Percentiles rank a stretch among this genome's conserved stretches.
Conservation (phyloP, 495 filamentous ascomycete genomes). For the Trichoderma orchidacearum region DNA sequence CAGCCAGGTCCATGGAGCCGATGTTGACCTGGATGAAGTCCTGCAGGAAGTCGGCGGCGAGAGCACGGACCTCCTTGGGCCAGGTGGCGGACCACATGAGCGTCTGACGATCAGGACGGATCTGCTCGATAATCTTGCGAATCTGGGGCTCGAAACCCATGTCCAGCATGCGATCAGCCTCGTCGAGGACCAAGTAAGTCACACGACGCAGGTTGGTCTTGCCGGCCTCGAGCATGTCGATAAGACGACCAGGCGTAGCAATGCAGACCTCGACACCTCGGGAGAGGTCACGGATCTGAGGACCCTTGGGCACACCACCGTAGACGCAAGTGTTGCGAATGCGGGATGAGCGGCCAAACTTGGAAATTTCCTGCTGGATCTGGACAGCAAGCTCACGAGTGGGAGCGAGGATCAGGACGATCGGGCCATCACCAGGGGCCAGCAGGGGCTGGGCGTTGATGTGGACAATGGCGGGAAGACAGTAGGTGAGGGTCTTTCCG, state of each 20-base stretch:
- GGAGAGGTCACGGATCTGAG: conserved; percentile 86
- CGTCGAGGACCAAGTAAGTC: conserved; percentile 83
- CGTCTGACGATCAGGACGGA: conserved; percentile 95
- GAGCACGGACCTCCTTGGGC: conserved; percentile 95
- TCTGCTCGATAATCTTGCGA: conserved; percentile 93
- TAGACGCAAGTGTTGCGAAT: conserved; percentile 99
- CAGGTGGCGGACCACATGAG: conserved; percentile 99
- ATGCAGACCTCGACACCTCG: conserved; percentile 84
- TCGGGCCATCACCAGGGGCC: conserved; percentile 91
- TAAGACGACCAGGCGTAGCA: conserved; percentile 91
- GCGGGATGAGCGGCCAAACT: conserved; percentile 94
- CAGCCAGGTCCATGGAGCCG: conserved; percentile 89
- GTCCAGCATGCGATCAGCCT: conserved; percentile 83
- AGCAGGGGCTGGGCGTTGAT: conserved; percentile 98
- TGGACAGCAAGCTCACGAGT: conserved; percentile 97
- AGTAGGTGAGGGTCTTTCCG: conserved; percentile 97
- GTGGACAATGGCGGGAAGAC: conserved; percentile 95
- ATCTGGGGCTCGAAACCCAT: conserved; percentile 88
- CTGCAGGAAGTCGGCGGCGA: conserved; percentile 88
- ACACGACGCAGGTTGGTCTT: conserved; percentile 98
- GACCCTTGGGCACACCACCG: conserved; percentile 93
- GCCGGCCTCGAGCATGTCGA: conserved; percentile 95
- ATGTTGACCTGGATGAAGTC: conserved; percentile 99
- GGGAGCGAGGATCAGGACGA: conserved; percentile 87
- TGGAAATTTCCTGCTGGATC: conserved; percentile 88